phyloP scores from a whole-genome alignment of 2,329 filamentous ascomycete species.

The Sporothrix brasiliensis region DNA sequence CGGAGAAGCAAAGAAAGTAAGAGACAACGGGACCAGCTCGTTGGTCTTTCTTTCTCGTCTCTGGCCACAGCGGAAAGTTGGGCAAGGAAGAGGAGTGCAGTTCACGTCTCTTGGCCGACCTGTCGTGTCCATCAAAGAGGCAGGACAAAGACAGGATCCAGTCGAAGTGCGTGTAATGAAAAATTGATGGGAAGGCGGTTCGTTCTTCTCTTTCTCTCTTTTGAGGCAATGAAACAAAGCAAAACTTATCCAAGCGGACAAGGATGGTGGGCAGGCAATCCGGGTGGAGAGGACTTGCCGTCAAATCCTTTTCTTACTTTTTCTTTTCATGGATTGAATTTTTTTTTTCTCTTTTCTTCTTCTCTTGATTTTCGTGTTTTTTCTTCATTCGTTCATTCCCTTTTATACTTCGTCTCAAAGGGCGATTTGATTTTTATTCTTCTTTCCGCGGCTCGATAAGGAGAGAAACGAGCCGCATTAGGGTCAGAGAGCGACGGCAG shows the following conservation, averaged over 20 bases:
- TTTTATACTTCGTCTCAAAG: slow-evolving; percentile 4
- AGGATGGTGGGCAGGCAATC: slow-evolving; percentile 5
- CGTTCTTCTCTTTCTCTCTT: slow-evolving; percentile 7
- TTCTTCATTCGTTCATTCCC: not conserved
- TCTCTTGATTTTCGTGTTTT: slow-evolving; percentile 16
- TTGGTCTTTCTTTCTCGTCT: not conserved
- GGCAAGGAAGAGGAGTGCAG: not conserved
- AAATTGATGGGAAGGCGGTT: not conserved
- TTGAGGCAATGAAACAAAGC: slow-evolving; percentile 33
- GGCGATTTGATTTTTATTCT: not conserved
- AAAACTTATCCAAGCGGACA: slow-evolving; percentile 35
- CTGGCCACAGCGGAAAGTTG: slow-evolving; percentile 5
- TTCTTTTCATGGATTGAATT: not conserved
- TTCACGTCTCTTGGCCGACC: not conserved
- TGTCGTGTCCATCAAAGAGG: not conserved
- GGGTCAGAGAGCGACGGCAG: not conserved
- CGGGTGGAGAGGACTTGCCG: slow-evolving; percentile 17
- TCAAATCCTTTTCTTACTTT: slow-evolving; percentile 7
- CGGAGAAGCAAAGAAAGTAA: not conserved
- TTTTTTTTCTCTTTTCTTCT: slow-evolving; percentile 9
- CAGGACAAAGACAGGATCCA: not conserved
- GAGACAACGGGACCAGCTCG: slow-evolving; percentile 26
- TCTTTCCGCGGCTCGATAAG: slow-evolving; percentile 31
- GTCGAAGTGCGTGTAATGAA: slow-evolving; percentile 21
- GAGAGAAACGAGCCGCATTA: slow-evolving; percentile 29